Evolutionary conservation across 345 rosid genomes (phyloP).

Genomic region (Ceriops zippeliana): DNA sequence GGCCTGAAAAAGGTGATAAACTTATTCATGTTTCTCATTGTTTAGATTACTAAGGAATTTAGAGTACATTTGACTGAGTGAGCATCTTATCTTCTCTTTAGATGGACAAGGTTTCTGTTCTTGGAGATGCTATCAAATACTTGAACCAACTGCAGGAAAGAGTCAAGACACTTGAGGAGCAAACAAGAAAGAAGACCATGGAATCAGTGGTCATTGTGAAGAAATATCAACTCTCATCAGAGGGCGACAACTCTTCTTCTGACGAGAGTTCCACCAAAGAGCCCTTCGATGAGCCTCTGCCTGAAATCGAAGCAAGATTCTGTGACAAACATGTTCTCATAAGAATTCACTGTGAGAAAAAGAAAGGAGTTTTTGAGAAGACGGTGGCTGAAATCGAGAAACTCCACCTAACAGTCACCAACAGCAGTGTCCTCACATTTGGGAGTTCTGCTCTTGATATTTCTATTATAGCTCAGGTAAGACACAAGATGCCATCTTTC

Average conservation of each 20-base stretch:
- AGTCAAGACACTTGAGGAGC: constrained; percentile 46
- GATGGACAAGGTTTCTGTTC: constrained; percentile 70
- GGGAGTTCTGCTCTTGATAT: constrained; percentile 61
- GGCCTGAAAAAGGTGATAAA: constrained; percentile 62
- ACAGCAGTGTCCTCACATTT: constrained; percentile 52
- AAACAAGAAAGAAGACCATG: constrained; percentile 43
- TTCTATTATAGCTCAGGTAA: constrained; percentile 63
- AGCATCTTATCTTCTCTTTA: neutral
- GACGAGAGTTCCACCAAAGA: constrained; percentile 37
- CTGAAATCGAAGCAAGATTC: constrained; percentile 65
- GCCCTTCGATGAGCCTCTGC: constrained; percentile 33
- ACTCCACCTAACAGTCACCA: constrained; percentile 46
- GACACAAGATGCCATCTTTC: neutral
- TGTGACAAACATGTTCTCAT: constrained; percentile 55
- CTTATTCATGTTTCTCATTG: neutral
- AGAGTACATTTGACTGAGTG: neutral
- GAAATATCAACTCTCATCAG: constrained; percentile 46
- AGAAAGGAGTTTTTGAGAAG: constrained; percentile 39
- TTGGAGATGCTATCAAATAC: constrained; percentile 67
- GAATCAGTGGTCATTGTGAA: constrained; percentile 54
- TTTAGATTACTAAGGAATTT: too few species aligned
- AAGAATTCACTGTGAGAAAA: constrained; percentile 58
- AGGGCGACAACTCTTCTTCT: constrained; percentile 40
- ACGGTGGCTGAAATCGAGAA: constrained; percentile 48
- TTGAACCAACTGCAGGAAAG: constrained; percentile 69